These are phyloP conservation scores for Rosa chinensis DNA, from an alignment of 306 rosid species.

Conservation along the genomic window DNA sequence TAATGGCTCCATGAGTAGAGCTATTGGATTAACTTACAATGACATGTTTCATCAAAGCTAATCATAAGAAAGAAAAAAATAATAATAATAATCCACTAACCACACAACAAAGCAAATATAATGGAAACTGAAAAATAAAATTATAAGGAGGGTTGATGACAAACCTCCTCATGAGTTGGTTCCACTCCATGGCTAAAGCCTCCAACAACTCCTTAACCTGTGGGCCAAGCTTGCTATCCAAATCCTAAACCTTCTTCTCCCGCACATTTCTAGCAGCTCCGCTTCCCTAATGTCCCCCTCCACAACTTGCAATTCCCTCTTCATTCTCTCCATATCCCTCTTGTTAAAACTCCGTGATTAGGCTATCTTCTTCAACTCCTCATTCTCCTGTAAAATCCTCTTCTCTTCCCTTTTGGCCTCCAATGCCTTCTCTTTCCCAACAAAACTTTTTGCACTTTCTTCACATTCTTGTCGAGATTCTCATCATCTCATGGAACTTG, in stretches of 20 bases:
- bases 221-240: slow-evolving; percentile 45
- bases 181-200: slow-evolving; percentile 69
- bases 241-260: slow-evolving; percentile 84
- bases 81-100: background rate
- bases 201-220: slow-evolving; percentile 61
- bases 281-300: slow-evolving; percentile 77
- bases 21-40: too few relatives aligned
- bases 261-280: slow-evolving; percentile 60
- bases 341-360: slow-evolving; percentile 62
- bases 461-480: slow-evolving; percentile 40
- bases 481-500: slow-evolving; percentile 63
- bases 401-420: slow-evolving; percentile 56
- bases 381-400: slow-evolving; percentile 60
- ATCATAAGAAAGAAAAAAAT: background rate
- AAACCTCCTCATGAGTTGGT: slow-evolving; percentile 70
- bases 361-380: slow-evolving; percentile 62
- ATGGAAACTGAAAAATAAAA: background rate
- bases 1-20: background rate
- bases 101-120: background rate
- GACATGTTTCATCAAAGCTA: background rate
- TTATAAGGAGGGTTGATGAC: background rate
- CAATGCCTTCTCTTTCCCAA: slow-evolving; percentile 62
- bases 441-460: slow-evolving; percentile 40
- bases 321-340: slow-evolving; percentile 91
- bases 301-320: slow-evolving; percentile 75